Evolutionary conservation across 2,329 filamentous ascomycete genomes (phyloP).

Genomic region (Alternaria panax): DNA sequence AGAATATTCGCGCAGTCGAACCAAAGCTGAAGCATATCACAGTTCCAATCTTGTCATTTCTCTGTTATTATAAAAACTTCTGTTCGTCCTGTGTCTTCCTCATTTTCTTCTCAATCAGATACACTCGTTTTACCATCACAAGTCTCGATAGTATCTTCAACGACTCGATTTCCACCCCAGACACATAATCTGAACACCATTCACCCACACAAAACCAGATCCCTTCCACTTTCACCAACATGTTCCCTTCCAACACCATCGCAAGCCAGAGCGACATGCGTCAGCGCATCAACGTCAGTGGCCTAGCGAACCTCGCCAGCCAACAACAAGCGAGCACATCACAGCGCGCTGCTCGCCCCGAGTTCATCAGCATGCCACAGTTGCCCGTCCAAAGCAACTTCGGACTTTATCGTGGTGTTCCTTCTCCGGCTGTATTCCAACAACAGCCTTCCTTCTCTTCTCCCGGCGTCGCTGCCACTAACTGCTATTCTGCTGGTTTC

Average conservation of each 20-base stretch:
- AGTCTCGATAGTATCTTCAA: not conserved
- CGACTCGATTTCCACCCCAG: not conserved
- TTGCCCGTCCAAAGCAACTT: not conserved
- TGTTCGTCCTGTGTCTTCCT: not conserved
- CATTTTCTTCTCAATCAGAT: not conserved
- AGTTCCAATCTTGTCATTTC: not conserved
- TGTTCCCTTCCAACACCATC: not conserved
- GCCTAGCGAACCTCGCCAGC: not conserved
- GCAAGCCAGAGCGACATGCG: not conserved
- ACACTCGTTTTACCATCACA: not conserved
- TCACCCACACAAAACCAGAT: not conserved
- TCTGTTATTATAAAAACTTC: not conserved
- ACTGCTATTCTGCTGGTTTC: not conserved
- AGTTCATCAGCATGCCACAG: not conserved
- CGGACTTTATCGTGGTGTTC: not conserved
- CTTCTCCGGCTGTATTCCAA: not conserved
- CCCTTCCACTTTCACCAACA: not conserved
- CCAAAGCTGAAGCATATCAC: not conserved
- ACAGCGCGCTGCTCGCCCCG: not conserved
- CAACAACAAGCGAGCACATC: conserved; percentile 1
- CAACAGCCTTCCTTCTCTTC: not conserved
- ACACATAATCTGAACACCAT: not conserved
- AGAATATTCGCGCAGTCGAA: not conserved
- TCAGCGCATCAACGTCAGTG: not conserved
- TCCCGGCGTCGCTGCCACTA: not conserved